Percentiles rank a stretch among this genome's conserved stretches.
Conservation (phyloP, 139 green algal species). For the Spirogloea muscicola region DNA sequence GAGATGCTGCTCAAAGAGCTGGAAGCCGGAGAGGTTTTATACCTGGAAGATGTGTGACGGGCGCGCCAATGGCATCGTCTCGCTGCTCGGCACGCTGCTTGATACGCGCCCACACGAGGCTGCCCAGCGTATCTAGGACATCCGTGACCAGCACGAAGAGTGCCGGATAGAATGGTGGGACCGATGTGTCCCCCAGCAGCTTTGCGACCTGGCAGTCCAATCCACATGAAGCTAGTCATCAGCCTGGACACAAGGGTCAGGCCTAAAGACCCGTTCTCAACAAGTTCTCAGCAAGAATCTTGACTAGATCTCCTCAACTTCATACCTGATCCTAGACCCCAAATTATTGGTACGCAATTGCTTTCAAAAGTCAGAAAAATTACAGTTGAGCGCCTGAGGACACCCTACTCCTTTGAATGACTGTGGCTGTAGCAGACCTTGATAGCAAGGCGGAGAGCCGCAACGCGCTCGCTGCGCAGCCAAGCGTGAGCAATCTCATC, state of each 20-base stretch:
- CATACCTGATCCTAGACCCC: background rate
- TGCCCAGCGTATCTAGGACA: slow-evolving; percentile 46
- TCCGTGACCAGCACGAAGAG: slow-evolving; percentile 52
- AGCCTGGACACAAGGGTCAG: background rate
- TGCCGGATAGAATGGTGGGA: slow-evolving; percentile 50
- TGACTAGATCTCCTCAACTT: background rate
- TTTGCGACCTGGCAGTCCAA: slow-evolving; percentile 33
- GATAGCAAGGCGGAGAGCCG: background rate
- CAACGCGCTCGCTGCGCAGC: background rate
- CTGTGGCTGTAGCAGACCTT: too few relatives aligned
- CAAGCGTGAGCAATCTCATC: background rate
- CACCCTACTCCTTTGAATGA: too few relatives aligned
- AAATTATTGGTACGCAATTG: too few relatives aligned
- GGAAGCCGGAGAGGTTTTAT: too few relatives aligned
- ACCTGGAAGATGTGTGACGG: too few relatives aligned
- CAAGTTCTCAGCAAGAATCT: background rate
- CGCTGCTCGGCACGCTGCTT: slow-evolving; percentile 24
- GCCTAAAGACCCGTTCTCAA: background rate
- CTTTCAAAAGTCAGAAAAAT: too few relatives aligned
- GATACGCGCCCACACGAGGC: slow-evolving; percentile 47
- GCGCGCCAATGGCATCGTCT: too few relatives aligned
- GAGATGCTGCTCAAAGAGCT: too few relatives aligned
- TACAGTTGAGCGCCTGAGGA: background rate
- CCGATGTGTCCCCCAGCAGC: slow-evolving; percentile 24
- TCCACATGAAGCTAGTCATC: too few relatives aligned